These are phyloP conservation scores for Casaregolazyma lundiana DNA, from an alignment of 1,139 yeast genomes.

Conservation along the genomic window DNA sequence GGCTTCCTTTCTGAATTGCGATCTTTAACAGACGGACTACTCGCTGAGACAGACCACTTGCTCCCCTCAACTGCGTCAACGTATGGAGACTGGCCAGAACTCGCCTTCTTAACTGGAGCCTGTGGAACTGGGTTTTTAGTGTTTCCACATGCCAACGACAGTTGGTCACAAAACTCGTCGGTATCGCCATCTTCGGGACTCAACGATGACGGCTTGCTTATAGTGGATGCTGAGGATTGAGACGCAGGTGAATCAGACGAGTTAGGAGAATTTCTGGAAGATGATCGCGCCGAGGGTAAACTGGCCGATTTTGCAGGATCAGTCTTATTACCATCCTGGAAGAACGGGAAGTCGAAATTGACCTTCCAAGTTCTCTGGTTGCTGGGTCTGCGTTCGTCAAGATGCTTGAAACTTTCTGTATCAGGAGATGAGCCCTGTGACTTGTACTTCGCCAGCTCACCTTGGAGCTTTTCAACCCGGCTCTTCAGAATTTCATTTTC, in stretches of 20 bases:
- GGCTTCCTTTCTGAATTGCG: not conserved
- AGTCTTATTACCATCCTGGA: slow-evolving; percentile 14
- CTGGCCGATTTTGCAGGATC: slow-evolving; percentile 12
- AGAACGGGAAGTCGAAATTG: slow-evolving; percentile 43
- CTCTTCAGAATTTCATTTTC: slow-evolving; percentile 71
- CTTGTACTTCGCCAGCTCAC: slow-evolving; percentile 58
- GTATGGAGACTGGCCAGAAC: slow-evolving; percentile 7
- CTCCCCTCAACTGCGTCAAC: slow-evolving; percentile 17
- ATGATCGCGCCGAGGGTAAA: slow-evolving; percentile 13
- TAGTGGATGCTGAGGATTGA: not conserved
- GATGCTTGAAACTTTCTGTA: not conserved
- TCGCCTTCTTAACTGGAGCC: slow-evolving; percentile 10
- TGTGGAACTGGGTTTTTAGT: slow-evolving; percentile 56
- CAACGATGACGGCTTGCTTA: slow-evolving; percentile 1
- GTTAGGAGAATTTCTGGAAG: slow-evolving; percentile 1
- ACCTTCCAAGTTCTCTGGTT: slow-evolving; percentile 15
- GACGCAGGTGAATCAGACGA: slow-evolving; percentile 9
- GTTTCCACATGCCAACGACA: slow-evolving; percentile 84
- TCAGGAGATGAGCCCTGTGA: slow-evolving; percentile 1
- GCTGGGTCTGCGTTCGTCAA: slow-evolving; percentile 3
- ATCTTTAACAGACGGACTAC: not conserved
- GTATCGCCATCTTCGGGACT: slow-evolving; percentile 7
- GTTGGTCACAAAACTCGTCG: slow-evolving; percentile 64
- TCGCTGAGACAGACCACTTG: slow-evolving; percentile 19
- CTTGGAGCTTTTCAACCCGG: slow-evolving; percentile 71